These are phyloP conservation scores for Xylaria sp. DNA, from an alignment of 495 filamentous ascomycete species.

Conservation along the genomic window DNA sequence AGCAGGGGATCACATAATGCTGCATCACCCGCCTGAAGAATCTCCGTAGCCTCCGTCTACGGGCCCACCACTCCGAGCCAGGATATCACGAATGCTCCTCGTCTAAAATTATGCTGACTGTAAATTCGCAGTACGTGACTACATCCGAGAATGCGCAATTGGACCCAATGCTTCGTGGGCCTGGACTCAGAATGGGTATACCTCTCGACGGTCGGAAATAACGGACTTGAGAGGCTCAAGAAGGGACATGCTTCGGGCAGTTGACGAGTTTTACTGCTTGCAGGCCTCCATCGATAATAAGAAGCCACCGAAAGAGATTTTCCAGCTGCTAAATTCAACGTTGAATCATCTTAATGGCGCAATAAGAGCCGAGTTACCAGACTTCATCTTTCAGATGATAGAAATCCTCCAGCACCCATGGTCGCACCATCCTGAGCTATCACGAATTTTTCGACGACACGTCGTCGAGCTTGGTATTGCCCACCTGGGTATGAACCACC, in stretches of 20 bases:
- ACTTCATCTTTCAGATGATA: slow-evolving; percentile 31
- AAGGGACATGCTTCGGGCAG: slow-evolving; percentile 21
- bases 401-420: slow-evolving; percentile 29
- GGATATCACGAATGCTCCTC: background rate
- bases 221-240: slow-evolving; percentile 15
- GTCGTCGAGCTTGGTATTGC: slow-evolving; percentile 27
- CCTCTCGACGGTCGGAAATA: slow-evolving; percentile 3
- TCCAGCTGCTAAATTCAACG: slow-evolving; percentile 25
- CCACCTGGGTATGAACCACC: slow-evolving; percentile 27
- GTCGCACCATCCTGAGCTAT: slow-evolving; percentile 25
- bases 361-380: slow-evolving; percentile 27
- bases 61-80: background rate
- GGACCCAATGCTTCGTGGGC: slow-evolving; percentile 21
- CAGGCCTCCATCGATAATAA: slow-evolving; percentile 27
- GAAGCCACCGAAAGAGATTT: slow-evolving; percentile 20
- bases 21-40: background rate
- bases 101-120: slow-evolving; percentile 19
- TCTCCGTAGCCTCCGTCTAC: background rate
- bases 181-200: slow-evolving; percentile 19
- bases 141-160: slow-evolving; percentile 23
- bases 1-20: slow-evolving; percentile 10
- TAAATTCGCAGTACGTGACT: slow-evolving; percentile 21
- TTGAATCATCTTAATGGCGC: slow-evolving; percentile 23
- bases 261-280: slow-evolving; percentile 29
- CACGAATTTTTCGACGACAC: slow-evolving; percentile 26